Conservation (phyloP, 805 yeast species). For the Saccharomyces kudriavzevii region DNA sequence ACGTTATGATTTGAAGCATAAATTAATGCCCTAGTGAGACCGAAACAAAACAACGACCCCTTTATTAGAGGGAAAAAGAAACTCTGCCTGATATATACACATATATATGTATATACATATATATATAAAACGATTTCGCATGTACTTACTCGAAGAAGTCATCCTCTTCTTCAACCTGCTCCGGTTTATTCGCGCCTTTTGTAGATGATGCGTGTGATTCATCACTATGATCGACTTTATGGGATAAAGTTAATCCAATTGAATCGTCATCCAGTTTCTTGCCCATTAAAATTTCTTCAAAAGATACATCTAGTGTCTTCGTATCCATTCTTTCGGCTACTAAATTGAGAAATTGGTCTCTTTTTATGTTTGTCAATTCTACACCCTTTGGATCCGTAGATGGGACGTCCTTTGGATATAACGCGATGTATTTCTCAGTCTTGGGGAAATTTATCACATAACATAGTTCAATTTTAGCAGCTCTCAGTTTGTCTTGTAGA, state of each 20-base stretch:
- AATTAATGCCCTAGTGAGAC: constrained; percentile 4
- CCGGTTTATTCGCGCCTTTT: constrained; percentile 11
- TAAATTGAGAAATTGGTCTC: constrained; percentile 43
- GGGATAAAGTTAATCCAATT: constrained; percentile 16
- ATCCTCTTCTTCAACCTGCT: constrained; percentile 32
- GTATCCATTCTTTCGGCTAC: constrained; percentile 45
- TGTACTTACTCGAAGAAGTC: constrained; percentile 37
- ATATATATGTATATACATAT: constrained; percentile 1
- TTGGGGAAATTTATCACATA: constrained; percentile 74
- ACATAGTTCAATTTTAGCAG: constrained; percentile 60
- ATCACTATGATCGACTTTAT: constrained; percentile 20
- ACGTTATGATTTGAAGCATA: constrained; percentile 31
- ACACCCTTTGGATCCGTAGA: constrained; percentile 11
- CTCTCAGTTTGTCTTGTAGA: constrained; percentile 35
- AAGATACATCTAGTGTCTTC: constrained; percentile 50
- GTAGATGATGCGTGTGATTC: constrained; percentile 4
- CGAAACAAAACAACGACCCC: not conserved
- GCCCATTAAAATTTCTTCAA: constrained; percentile 37
- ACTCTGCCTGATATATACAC: not conserved
- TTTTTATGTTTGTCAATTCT: constrained; percentile 35
- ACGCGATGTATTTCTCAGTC: constrained; percentile 67
- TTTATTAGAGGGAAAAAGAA: not conserved
- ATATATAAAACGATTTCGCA: not conserved
- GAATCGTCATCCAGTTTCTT: constrained; percentile 24
- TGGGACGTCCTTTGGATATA: constrained; percentile 57